Evolutionary conservation across 371 early-diverging fungal genomes (phyloP), one percentile per base, ranked within the genome.

Genomic region (Globomyces sp.): DNA sequence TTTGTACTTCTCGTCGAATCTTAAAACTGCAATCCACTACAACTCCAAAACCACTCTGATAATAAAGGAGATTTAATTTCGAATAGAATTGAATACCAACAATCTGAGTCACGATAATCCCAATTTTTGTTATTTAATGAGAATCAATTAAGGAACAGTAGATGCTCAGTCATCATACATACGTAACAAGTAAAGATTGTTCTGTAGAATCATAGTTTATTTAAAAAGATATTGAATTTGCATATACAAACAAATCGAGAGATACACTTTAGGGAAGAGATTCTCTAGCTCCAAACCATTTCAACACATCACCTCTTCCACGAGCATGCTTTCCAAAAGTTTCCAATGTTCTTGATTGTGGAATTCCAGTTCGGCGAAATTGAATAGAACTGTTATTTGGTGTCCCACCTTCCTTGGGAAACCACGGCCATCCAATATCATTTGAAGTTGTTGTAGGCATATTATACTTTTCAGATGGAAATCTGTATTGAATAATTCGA

Each of bases 391-490:
- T 47, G 36, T 11, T 5, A 4, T 13, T 37, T 41, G 63, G 51
- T 44, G 44, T 42, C 48, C 57, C 51, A 39, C 49, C 46, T 57
- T 57, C 65, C 65, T 67, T 34, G 10, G 36, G 52, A 1, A 45
- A 6, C 80, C 80, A 80, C 10, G 57, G 63, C 81, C 81, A 80
- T 1, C 81, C 81, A 36, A 76, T 59, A 55, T 80, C 81, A 2
- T 63, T 48, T 49, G 72, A 67, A 1, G 81, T 80, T 3, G 78
- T 77, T 43, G 74, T 68, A 3, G 81, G 81, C 39, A 66, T 66
- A 4, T 71, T 68, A 69, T 80, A 80, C 63, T 80, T 80, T 43
- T 78, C 71, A 40, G 55, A 44, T 0, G 81, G 81, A n/a, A 62
- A 61, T 5, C 74, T 69, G 45, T 67, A 64, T 3, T 71, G 64